Conservation (phyloP, 257 asterid genomes). For the Lycium barbarum region DNA sequence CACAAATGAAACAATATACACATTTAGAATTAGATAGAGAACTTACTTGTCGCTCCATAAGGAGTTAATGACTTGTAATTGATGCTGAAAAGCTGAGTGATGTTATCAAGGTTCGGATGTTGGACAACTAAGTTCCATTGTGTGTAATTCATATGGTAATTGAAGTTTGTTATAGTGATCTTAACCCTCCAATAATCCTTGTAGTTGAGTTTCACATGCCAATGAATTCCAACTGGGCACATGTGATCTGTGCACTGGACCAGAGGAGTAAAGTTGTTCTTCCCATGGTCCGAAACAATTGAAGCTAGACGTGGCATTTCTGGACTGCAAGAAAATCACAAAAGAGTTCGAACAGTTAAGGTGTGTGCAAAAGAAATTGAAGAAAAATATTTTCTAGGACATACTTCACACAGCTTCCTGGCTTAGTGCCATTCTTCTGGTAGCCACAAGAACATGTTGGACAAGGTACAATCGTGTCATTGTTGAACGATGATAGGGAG, state of each 20-base stretch:
- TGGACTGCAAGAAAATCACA: constrained; percentile 55
- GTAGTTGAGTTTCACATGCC: constrained; percentile 88
- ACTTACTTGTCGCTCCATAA: constrained; percentile 72
- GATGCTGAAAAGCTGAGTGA: constrained; percentile 81
- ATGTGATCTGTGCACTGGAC: constrained; percentile 86
- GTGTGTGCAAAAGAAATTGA: not conserved
- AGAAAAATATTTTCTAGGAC: constrained; percentile 25
- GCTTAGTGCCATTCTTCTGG: constrained; percentile 63
- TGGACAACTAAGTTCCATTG: constrained; percentile 79
- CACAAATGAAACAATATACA: constrained; percentile 10
- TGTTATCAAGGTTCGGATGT: constrained; percentile 84
- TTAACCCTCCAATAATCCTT: constrained; percentile 86
- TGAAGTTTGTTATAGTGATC: constrained; percentile 81
- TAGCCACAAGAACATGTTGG: constrained; percentile 96
- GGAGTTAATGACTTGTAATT: constrained; percentile 76
- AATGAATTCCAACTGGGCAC: constrained; percentile 87
- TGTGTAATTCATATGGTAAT: constrained; percentile 73
- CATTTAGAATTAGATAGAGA: constrained; percentile 3
- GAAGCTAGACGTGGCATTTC: constrained; percentile 68
- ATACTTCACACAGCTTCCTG: constrained; percentile 78
- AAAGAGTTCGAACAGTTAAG: not conserved
- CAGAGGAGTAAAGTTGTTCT: constrained; percentile 62
- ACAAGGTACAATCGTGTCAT: constrained; percentile 84
- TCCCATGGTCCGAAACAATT: constrained; percentile 62
- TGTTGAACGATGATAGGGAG: constrained; percentile 80